Evolutionary conservation across 345 rosid genomes (phyloP).

Genomic region (Crucihimalaya himalaica): DNA sequence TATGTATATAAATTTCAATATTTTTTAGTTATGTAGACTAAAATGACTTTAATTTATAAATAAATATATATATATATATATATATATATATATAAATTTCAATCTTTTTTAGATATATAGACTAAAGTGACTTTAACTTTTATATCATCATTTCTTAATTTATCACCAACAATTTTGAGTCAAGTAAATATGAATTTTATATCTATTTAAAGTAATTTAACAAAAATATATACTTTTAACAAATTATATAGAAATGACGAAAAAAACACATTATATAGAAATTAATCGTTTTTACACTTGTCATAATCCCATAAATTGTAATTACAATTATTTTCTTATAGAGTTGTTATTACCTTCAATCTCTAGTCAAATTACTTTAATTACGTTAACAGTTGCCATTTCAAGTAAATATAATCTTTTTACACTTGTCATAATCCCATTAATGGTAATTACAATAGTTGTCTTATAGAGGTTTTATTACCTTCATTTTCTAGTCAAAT

Average conservation of each 20-base stretch:
- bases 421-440: constrained; percentile 5
- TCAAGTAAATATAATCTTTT: no score
- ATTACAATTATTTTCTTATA: not conserved
- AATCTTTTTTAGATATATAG: no score
- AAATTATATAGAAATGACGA: not conserved
- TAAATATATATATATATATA: no score
- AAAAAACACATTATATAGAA: not conserved
- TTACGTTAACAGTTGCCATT: no score
- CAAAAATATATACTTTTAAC: not conserved
- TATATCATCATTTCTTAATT: not conserved
- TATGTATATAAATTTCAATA: no score
- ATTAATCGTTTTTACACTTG: not conserved
- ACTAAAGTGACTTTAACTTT: no score
- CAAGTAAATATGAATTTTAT: not conserved
- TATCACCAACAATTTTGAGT: no score
- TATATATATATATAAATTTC: no score
- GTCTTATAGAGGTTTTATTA: not conserved
- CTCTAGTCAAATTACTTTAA: not conserved
- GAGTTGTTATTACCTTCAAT: not conserved
- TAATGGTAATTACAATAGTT: not conserved
- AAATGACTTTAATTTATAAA: no score
- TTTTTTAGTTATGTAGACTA: no score
- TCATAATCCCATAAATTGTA: not conserved
- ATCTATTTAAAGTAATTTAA: not conserved
- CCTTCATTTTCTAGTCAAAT: not conserved